Base-by-base conservation (phyloP, 352 stramenopile genomes). In the Heterotrichella gracilis region DNA sequence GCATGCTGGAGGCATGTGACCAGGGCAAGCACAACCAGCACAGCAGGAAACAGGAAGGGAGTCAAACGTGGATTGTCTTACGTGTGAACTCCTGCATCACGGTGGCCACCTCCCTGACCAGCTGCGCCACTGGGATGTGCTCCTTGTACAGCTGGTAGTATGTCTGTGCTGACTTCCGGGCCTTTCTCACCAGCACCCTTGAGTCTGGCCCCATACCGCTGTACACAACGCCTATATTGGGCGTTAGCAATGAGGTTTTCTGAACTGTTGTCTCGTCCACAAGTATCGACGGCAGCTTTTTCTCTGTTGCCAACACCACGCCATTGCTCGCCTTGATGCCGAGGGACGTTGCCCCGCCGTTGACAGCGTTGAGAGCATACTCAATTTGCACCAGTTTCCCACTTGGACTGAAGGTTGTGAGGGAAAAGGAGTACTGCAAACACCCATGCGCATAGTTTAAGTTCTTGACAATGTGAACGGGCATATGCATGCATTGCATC, bases 351-450 rank as follows among this genome's bases (percentile, higher is more conserved):
- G 94, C 91, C 22, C 93, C 93, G 73, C 94, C 87, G 70, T 84
- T 84, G n/a, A 98, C 91, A 2, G 90, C 90, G 72, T 95, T 96
- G 0, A 99, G 81, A 23, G 93, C 93, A 74, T 98, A 96, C 79
- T 98, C 92, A 74, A 99, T 98, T 81, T 98, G 92, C 64, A 98
- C 82, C 64, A 99, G 82, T 81, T 98, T 97, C 64, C 93, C 93
- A 25, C 88, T 96, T 71, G 88, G 84, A 76, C 89, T 96, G 81
- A 98, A 99, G 70, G 92, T 98, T 73, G 93, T 99, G 69, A 99
- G 81, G 77, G 88, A 96, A 81, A 98, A 99, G 73, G 86, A 96
- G 77, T 96, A 96, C n/a, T n/a, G n/a, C n/a, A n/a, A n/a, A n/a
- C n/a, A n/a, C n/a, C n/a, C n/a, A n/a, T n/a, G n/a, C n/a, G n/a